phyloP scores from a whole-genome alignment of 345 rosid species.

The Citrus sp. region DNA sequence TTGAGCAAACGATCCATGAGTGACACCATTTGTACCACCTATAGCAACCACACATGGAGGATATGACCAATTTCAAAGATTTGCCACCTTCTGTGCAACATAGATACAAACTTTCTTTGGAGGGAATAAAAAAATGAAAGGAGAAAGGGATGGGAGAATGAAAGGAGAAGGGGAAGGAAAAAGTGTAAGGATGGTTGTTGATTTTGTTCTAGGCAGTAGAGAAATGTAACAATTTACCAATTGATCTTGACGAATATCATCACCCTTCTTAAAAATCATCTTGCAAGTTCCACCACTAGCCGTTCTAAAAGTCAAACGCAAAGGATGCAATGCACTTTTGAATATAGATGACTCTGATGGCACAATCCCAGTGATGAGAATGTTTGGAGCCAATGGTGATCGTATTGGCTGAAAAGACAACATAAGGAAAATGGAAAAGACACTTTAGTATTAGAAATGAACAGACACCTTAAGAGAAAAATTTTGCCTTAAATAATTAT shows the following conservation, averaged over 20 bases:
- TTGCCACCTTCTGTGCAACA: not conserved
- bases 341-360: constrained; percentile 94
- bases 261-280: constrained; percentile 96
- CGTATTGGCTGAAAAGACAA: constrained; percentile 68
- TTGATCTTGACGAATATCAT: constrained; percentile 98
- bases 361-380: constrained; percentile 83
- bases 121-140: not conserved
- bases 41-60: constrained; percentile 29
- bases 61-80: constrained; percentile 12
- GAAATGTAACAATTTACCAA: constrained; percentile 46
- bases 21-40: constrained; percentile 99
- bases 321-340: constrained; percentile 87
- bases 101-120: not conserved
- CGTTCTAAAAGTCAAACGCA: constrained; percentile 82
- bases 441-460: not conserved
- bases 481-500: constrained; percentile 13
- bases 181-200: not conserved
- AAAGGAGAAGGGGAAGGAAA: not conserved
- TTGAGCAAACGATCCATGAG: constrained; percentile 98
- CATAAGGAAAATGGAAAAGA: constrained; percentile 21
- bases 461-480: constrained; percentile 7
- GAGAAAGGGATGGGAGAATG: not conserved
- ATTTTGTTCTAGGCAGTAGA: constrained; percentile 13
- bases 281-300: constrained; percentile 73
- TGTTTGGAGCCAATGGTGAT: constrained; percentile 76